These are phyloP conservation scores for Galerina marginata DNA, from an alignment of 768 basidiomycete genomes.

Conservation along the genomic window DNA sequence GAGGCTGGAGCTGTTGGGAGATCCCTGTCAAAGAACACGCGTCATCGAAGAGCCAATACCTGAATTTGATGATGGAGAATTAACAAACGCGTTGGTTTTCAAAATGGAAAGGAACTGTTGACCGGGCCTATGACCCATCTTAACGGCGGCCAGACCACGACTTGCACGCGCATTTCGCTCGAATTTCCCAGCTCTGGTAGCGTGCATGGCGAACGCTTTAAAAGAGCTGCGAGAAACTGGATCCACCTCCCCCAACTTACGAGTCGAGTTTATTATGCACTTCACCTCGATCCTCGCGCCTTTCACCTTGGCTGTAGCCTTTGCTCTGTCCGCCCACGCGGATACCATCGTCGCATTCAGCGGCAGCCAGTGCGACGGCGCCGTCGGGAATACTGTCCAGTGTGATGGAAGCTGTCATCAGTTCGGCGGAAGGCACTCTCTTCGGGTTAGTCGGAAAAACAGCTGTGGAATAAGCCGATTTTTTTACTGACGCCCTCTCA, in stretches of 20 bases:
- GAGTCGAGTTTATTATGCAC: not conserved
- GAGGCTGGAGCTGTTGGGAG: no score
- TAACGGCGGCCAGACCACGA: no score
- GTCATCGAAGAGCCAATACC: no score
- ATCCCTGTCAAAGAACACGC: no score
- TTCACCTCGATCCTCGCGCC: not conserved
- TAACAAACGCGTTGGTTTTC: no score
- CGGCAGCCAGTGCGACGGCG: not conserved
- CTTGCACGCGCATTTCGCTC: no score
- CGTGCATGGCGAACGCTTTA: not conserved
- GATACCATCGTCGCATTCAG: conserved; percentile 4
- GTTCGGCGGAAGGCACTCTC: conserved; percentile 1
- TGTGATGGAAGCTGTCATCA: conserved; percentile 8
- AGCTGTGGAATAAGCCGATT: not conserved
- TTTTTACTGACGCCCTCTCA: not conserved
- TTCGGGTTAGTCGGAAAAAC: not conserved
- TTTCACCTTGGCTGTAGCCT: not conserved
- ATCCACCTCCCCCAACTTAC: not conserved
- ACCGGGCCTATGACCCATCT: no score
- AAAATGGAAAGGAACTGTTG: no score
- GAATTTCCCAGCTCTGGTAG: not conserved
- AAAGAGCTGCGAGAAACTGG: not conserved
- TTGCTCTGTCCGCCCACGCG: not conserved
- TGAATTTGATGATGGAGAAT: no score
- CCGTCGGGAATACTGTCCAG: not conserved